These are phyloP conservation scores for Sistotremastrum suecicum DNA, from an alignment of 768 basidiomycete genomes.

Conservation along the genomic window DNA sequence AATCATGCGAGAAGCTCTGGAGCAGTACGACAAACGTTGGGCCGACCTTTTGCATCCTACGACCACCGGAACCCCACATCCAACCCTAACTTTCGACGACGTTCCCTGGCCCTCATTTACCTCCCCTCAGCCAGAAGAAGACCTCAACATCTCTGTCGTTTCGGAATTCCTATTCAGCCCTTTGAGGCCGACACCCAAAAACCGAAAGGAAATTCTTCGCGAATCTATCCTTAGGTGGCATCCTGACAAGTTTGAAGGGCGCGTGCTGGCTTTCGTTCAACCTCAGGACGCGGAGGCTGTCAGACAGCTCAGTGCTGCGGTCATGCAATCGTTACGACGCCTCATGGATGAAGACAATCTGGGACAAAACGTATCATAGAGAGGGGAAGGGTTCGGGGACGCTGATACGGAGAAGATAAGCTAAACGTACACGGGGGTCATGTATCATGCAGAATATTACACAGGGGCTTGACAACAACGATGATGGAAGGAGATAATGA, in stretches of 20 bases:
- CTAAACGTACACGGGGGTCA: background rate
- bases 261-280: background rate
- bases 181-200: too few relatives aligned
- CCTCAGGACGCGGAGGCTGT: background rate
- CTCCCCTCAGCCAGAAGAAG: background rate
- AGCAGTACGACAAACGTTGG: background rate
- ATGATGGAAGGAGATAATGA: conserved; percentile 9
- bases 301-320: background rate
- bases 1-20: background rate
- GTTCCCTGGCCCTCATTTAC: background rate
- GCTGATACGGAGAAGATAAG: background rate
- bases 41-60: background rate
- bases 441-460: background rate
- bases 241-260: background rate
- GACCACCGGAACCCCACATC: too few relatives aligned
- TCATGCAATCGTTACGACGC: background rate
- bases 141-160: background rate
- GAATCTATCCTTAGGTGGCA: background rate
- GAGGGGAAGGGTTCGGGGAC: background rate
- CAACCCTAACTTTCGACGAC: background rate
- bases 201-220: background rate
- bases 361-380: background rate
- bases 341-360: background rate
- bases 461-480: too few relatives aligned
- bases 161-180: too few relatives aligned